These are phyloP conservation scores for Escallonia rubra DNA, from an alignment of 129 eudicot genomes.

Conservation along the genomic window DNA sequence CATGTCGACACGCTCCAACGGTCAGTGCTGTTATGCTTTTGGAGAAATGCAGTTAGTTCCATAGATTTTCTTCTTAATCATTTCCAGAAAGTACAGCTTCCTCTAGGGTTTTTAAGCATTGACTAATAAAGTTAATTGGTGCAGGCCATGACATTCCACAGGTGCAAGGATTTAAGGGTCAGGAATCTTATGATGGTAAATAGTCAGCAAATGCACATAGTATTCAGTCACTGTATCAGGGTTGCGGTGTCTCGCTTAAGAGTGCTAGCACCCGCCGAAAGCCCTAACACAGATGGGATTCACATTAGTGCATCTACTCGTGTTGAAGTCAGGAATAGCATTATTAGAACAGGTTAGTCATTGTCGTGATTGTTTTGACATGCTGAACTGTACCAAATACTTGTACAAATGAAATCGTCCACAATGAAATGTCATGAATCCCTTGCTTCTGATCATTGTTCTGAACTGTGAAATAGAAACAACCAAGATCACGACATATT, in stretches of 20 bases:
- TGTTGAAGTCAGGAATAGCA: constrained; percentile 45
- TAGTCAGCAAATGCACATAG: constrained; percentile 80
- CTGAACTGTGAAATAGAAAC: no score
- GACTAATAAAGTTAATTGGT: constrained; percentile 8
- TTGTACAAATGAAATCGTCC: not conserved
- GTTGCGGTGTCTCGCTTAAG: constrained; percentile 44
- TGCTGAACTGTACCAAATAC: not conserved
- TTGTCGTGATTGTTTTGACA: not conserved
- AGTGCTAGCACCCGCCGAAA: constrained; percentile 52
- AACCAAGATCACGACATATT: no score
- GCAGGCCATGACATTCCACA: constrained; percentile 91
- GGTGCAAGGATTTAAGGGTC: constrained; percentile 58
- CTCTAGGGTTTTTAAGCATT: not conserved
- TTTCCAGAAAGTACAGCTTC: constrained; percentile 1
- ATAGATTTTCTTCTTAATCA: constrained; percentile 5
- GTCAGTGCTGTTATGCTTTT: constrained; percentile 41
- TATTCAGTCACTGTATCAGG: constrained; percentile 47
- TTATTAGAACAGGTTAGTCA: constrained; percentile 58
- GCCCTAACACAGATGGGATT: constrained; percentile 86
- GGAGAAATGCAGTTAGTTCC: constrained; percentile 16
- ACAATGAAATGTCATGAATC: no score
- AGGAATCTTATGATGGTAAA: constrained; percentile 48
- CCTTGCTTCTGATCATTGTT: no score
- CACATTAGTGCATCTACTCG: constrained; percentile 70
- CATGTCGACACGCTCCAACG: constrained; percentile 97